These are phyloP conservation scores for Kwoniella newhampshirensis DNA, from an alignment of 768 basidiomycete genomes.

Conservation along the genomic window DNA sequence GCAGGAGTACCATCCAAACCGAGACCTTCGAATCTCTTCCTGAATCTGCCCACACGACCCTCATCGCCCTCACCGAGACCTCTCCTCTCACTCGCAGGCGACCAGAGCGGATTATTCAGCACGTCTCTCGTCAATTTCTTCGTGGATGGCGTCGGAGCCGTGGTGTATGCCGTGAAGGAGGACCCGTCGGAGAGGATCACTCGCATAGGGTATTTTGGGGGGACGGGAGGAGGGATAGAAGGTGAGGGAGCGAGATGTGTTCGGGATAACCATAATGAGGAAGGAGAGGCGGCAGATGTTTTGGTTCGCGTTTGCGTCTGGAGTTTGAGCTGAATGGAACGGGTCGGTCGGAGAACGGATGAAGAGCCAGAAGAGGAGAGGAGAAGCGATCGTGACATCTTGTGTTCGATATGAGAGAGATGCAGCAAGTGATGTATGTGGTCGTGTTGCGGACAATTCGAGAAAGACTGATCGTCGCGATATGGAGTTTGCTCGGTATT, in stretches of 20 bases:
- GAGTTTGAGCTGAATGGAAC: neutral
- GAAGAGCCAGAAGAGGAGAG: slow-evolving; percentile 2
- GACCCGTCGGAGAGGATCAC: slow-evolving; percentile 86
- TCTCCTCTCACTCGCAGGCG: slow-evolving; percentile 59
- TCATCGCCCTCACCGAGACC: slow-evolving; percentile 67
- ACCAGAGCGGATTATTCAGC: slow-evolving; percentile 85
- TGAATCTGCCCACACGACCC: slow-evolving; percentile 79
- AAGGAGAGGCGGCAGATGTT: slow-evolving; percentile 18
- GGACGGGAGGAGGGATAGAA: slow-evolving; percentile 74
- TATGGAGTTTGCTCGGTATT: too few relatives aligned
- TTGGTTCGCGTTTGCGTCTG: slow-evolving; percentile 8
- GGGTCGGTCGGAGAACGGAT: neutral
- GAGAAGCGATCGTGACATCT: slow-evolving; percentile 10
- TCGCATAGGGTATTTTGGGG: slow-evolving; percentile 80
- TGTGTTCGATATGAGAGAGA: neutral
- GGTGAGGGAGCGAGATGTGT: slow-evolving; percentile 61
- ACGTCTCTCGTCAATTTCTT: slow-evolving; percentile 75
- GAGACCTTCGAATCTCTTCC: slow-evolving; percentile 64
- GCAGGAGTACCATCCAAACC: neutral
- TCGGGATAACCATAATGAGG: slow-evolving; percentile 68
- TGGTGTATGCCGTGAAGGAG: slow-evolving; percentile 82
- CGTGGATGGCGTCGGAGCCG: slow-evolving; percentile 74
- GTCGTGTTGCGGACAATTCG: too few relatives aligned
- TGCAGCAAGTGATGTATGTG: too few relatives aligned
- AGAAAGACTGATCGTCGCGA: too few relatives aligned